These are phyloP conservation scores for Moesziomyces aphidis DNA, from an alignment of 1,284 basidiomycete genomes.

Conservation along the genomic window DNA sequence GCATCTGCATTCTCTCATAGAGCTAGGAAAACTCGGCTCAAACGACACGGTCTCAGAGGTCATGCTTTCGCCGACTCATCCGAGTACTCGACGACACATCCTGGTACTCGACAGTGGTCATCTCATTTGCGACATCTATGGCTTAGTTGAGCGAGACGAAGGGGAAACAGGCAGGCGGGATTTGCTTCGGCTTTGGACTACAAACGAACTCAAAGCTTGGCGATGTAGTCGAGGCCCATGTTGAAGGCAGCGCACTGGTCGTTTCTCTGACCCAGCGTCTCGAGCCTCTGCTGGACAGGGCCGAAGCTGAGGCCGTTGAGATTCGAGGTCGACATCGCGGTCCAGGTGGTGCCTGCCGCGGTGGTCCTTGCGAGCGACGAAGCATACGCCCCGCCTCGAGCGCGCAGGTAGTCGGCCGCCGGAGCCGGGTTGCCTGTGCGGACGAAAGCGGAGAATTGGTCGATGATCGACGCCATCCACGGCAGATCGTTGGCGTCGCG, in stretches of 20 bases:
- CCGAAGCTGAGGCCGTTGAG: constrained; percentile 33
- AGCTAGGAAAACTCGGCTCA: constrained; percentile 4
- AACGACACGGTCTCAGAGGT: too few relatives aligned
- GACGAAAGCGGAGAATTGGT: constrained; percentile 41
- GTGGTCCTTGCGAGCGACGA: constrained; percentile 27
- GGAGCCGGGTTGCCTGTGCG: constrained; percentile 39
- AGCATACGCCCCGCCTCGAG: constrained; percentile 30
- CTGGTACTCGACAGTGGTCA: too few relatives aligned
- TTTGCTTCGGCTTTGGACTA: too few relatives aligned
- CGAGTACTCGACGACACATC: too few relatives aligned
- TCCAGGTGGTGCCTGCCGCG: constrained; percentile 16
- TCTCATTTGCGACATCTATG: too few relatives aligned
- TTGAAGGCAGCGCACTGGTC: constrained; percentile 48
- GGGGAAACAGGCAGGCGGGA: too few relatives aligned
- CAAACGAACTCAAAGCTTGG: constrained; percentile 14
- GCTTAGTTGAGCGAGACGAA: too few relatives aligned
- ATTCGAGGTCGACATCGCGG: constrained; percentile 8
- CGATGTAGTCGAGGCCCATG: constrained; percentile 32
- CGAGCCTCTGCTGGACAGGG: constrained; percentile 33
- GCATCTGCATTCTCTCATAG: neutral
- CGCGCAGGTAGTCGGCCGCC: constrained; percentile 10
- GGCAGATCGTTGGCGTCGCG: constrained; percentile 36
- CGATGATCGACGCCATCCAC: constrained; percentile 32
- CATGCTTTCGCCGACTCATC: too few relatives aligned
- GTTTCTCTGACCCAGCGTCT: constrained; percentile 23